phyloP scores from a whole-genome alignment of 805 yeast genomes.

The Dipodascus geniculatus region DNA sequence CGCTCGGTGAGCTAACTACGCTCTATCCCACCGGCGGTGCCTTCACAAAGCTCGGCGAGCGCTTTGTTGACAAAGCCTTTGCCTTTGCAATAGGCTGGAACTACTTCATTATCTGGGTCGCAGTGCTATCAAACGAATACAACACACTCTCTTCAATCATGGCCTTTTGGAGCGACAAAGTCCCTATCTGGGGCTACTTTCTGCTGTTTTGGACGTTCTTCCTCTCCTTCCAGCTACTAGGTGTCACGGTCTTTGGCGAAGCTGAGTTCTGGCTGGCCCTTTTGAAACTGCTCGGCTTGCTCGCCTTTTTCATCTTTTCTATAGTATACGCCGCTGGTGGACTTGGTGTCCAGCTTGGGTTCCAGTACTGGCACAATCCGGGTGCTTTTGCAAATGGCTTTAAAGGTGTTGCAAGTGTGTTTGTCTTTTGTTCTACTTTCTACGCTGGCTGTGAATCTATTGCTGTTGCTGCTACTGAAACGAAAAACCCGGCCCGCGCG shows the following conservation, averaged over 20 bases:
- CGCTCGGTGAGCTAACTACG: slow-evolving; percentile 45
- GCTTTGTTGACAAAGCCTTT: slow-evolving; percentile 36
- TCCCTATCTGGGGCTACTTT: slow-evolving; percentile 37
- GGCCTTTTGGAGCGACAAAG: slow-evolving; percentile 34
- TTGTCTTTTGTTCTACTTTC: slow-evolving; percentile 48
- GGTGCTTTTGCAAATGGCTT: slow-evolving; percentile 34
- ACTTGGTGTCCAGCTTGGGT: slow-evolving; percentile 43
- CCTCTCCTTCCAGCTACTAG: slow-evolving; percentile 35
- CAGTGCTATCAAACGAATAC: slow-evolving; percentile 38
- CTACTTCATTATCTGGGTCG: slow-evolving; percentile 39
- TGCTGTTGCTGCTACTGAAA: slow-evolving; percentile 54
- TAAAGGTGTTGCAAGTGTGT: slow-evolving; percentile 42
- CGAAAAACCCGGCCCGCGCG: slow-evolving; percentile 48
- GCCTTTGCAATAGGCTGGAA: slow-evolving; percentile 39
- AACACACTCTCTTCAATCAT: slow-evolving; percentile 35
- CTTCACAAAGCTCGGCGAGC: slow-evolving; percentile 35
- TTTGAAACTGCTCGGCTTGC: slow-evolving; percentile 43
- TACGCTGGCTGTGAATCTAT: slow-evolving; percentile 50
- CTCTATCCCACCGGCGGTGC: slow-evolving; percentile 44
- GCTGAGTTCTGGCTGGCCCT: slow-evolving; percentile 50
- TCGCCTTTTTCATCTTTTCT: slow-evolving; percentile 45
- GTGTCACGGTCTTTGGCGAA: slow-evolving; percentile 47
- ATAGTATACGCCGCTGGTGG: slow-evolving; percentile 46
- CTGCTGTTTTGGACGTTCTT: slow-evolving; percentile 43
- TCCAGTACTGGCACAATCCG: slow-evolving; percentile 45